phyloP scores from a whole-genome alignment of 768 basidiomycete species.

The Boletus rubescentipes region DNA sequence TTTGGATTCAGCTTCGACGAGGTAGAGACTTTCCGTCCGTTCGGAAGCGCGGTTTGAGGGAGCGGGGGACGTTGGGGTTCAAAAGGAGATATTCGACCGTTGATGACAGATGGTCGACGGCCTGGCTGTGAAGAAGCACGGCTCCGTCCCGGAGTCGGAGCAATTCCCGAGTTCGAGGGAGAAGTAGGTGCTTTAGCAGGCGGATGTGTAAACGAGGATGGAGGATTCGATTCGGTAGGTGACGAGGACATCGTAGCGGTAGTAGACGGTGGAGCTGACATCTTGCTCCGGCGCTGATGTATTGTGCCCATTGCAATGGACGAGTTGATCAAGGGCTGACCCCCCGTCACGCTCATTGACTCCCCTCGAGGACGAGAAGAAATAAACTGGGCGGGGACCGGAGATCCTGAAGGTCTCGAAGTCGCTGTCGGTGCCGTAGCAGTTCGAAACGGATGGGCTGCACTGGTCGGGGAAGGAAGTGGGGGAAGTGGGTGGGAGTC shows the following conservation, averaged over 20 bases:
- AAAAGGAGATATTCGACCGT: slow-evolving; percentile 51
- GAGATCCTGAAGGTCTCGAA: slow-evolving; percentile 49
- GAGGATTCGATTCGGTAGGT: slow-evolving; percentile 39
- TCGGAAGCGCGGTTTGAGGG: slow-evolving; percentile 42
- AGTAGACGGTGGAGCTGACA: slow-evolving; percentile 55
- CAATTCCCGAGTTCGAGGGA: slow-evolving; percentile 39
- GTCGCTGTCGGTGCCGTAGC: slow-evolving; percentile 14
- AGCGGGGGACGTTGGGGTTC: slow-evolving; percentile 53
- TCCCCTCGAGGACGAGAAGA: slow-evolving; percentile 55
- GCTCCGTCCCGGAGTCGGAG: slow-evolving; percentile 44
- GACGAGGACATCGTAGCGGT: slow-evolving; percentile 24
- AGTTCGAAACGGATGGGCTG: slow-evolving; percentile 30
- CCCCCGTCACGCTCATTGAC: slow-evolving; percentile 41
- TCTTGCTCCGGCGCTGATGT: slow-evolving; percentile 63
- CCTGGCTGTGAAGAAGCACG: slow-evolving; percentile 80
- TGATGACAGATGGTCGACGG: slow-evolving; percentile 58
- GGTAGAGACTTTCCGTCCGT: slow-evolving; percentile 59
- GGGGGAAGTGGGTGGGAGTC: slow-evolving; percentile 71
- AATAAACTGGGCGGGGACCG: slow-evolving; percentile 39
- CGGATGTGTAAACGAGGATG: slow-evolving; percentile 35
- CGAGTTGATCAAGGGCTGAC: slow-evolving; percentile 53
- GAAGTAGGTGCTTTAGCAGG: slow-evolving; percentile 35
- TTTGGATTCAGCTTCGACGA: slow-evolving; percentile 58
- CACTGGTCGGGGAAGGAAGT: slow-evolving; percentile 49
- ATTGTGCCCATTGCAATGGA: slow-evolving; percentile 65